Evolutionary conservation across 139 green algal species (phyloP), one percentile per base, ranked within the genome.

Genomic region (Ettlia oleoabundans): DNA sequence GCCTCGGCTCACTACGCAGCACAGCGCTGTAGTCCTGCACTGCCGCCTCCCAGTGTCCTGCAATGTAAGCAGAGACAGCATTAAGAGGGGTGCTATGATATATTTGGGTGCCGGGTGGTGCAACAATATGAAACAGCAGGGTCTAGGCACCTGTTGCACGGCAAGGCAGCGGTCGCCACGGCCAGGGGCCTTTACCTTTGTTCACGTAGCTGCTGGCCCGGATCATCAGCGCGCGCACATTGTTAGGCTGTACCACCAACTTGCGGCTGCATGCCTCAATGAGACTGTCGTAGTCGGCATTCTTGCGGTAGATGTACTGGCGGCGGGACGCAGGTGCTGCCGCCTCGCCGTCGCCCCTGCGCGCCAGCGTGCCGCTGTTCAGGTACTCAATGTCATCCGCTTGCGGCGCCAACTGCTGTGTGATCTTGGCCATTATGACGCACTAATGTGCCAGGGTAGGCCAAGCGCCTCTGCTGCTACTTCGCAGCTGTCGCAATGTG

Each of bases 171-270:
- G n/a, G 32, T 21, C 0, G 55, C 15, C 18, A 22, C 55, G 55
- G 55, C 30, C 21, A 22, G 21, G 55, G 18, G 55, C 55, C 55
- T 80, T n/a, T 70, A 88, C 91, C 88, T 58, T 90, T 91, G 19
- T 94, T 93, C 7, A 86, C 40, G 70, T 86, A 91, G 32, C 83
- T 85, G 21, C 88, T 87, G 47, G 85, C 91, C 30, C 91, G 77
- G 24, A 94, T 90, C 30, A 94, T 85, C 26, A 92, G 79, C 1
- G 89, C 91, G 4, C 89, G 81, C 3, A 85, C 19, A 66, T 92
- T 92, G n/a, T 53, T 33, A 3, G 86, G 84, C 38, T 89, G 70
- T 2, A 61, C 63, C 8, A 30, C 65, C 30, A 94, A 70, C 72
- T 92, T 93, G 13, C 78, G 47, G 40, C 79, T 85, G 71, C 88